phyloP scores from a whole-genome alignment of 805 yeast species.

The Nakazawaea ishiwadae region DNA sequence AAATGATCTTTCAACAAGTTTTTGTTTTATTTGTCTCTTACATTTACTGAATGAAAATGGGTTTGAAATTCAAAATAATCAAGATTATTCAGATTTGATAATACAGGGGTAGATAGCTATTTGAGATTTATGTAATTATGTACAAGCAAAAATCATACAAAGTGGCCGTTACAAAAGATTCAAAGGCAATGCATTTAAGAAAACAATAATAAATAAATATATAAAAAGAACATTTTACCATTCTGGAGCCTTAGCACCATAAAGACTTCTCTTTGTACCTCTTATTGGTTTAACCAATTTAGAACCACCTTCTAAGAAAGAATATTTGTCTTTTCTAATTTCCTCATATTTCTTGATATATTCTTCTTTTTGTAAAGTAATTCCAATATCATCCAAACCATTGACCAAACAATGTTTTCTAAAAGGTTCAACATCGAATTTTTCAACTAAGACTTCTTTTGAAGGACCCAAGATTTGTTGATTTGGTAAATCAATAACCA shows the following conservation, averaged over 20 bases:
- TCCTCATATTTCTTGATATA: slow-evolving; percentile 55
- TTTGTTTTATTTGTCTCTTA: slow-evolving; percentile 43
- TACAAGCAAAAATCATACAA: too few relatives aligned
- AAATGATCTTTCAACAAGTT: slow-evolving; percentile 43
- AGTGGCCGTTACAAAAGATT: too few relatives aligned
- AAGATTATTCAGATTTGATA: slow-evolving; percentile 31
- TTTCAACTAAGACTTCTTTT: slow-evolving; percentile 66
- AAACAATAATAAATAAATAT: too few relatives aligned
- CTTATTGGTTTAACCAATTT: slow-evolving; percentile 55
- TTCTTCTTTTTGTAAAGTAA: slow-evolving; percentile 86
- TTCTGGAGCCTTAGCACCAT: slow-evolving; percentile 56
- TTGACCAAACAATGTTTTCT: slow-evolving; percentile 93
- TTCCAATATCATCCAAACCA: slow-evolving; percentile 95
- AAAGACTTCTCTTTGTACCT: slow-evolving; percentile 65
- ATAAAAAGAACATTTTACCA: slow-evolving; percentile 41
- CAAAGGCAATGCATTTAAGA: neutral
- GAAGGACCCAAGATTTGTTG: slow-evolving; percentile 69
- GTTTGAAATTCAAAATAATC: slow-evolving; percentile 30
- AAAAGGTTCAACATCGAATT: slow-evolving; percentile 85
- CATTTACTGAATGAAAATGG: slow-evolving; percentile 49
- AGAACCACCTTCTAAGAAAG: slow-evolving; percentile 91
- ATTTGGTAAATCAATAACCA: slow-evolving; percentile 81
- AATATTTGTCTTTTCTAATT: slow-evolving; percentile 70
- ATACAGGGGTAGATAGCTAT: slow-evolving; percentile 17
- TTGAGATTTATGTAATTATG: too few relatives aligned